Conservation (phyloP, 1,139 yeast genomes). For the Taphrina confusa region DNA sequence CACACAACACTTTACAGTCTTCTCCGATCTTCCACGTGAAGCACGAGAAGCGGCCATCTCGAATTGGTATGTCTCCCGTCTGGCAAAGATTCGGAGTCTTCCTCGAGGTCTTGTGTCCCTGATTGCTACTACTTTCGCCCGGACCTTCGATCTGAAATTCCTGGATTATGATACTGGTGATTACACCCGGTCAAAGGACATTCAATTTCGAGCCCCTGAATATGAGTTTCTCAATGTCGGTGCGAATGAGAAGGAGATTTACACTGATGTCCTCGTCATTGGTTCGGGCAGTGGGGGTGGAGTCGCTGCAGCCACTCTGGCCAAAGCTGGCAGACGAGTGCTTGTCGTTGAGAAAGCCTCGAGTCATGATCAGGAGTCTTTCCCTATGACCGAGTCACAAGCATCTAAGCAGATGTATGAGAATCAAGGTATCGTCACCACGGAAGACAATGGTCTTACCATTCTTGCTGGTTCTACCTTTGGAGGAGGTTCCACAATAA, state of each 20-base stretch:
- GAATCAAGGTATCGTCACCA: slow-evolving; percentile 48
- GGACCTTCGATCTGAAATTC: slow-evolving; percentile 9
- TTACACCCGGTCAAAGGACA: not conserved
- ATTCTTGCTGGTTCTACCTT: slow-evolving; percentile 59
- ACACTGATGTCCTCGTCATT: slow-evolving; percentile 52
- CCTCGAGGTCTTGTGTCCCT: slow-evolving; percentile 24
- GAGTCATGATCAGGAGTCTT: slow-evolving; percentile 51
- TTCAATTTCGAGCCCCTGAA: slow-evolving; percentile 17
- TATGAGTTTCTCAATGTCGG: slow-evolving; percentile 24
- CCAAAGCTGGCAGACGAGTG: slow-evolving; percentile 52
- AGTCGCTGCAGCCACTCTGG: slow-evolving; percentile 57
- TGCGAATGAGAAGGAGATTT: slow-evolving; percentile 32
- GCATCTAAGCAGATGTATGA: slow-evolving; percentile 53
- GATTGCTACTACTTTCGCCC: slow-evolving; percentile 8
- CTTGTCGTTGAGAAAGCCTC: slow-evolving; percentile 60
- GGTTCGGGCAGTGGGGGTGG: slow-evolving; percentile 66
- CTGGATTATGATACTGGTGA: slow-evolving; percentile 23
- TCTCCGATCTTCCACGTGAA: slow-evolving; percentile 19
- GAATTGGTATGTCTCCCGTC: slow-evolving; percentile 15
- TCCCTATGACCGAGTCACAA: slow-evolving; percentile 50
- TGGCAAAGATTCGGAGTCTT: slow-evolving; percentile 19
- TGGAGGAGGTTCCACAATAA: slow-evolving; percentile 64
- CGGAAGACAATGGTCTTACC: slow-evolving; percentile 49
- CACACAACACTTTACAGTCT: slow-evolving; percentile 24
- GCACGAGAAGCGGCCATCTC: slow-evolving; percentile 13